Evolutionary conservation across 116 monocot species (phyloP).

Genomic region (Thalassia testudinum): DNA sequence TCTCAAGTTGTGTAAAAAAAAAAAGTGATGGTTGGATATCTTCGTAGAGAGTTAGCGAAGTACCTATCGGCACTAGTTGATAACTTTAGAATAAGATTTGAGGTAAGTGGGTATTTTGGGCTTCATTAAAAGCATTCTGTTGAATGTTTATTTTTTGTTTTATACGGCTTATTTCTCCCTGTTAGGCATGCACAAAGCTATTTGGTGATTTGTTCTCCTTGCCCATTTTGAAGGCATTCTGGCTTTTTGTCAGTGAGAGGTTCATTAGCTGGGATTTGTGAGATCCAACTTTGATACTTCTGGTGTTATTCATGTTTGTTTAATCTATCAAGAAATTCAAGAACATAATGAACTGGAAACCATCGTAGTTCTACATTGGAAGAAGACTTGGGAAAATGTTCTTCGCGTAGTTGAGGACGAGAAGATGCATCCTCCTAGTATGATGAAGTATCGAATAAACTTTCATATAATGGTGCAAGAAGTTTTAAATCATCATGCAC

Average conservation of each 20-base stretch:
- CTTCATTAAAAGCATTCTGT: too few species aligned
- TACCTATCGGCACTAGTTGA: constrained; percentile 69
- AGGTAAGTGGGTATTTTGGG: constrained; percentile 25
- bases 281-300: constrained; percentile 26
- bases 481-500: constrained; percentile 44
- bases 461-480: constrained; percentile 67
- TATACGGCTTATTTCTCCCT: too few species aligned
- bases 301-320: constrained; percentile 46
- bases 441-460: constrained; percentile 57
- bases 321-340: constrained; percentile 26
- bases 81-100: constrained; percentile 27
- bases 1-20: too few species aligned
- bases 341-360: constrained; percentile 7
- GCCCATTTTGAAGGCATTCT: background rate
- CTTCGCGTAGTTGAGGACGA: constrained; percentile 18
- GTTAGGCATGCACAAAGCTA: too few species aligned
- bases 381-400: constrained; percentile 42
- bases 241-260: too few species aligned
- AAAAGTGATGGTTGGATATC: constrained; percentile 79
- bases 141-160: too few species aligned
- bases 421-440: constrained; percentile 17
- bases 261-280: constrained; percentile 50
- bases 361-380: constrained; percentile 11
- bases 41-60: constrained; percentile 65
- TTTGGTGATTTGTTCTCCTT: background rate